phyloP scores from a whole-genome alignment of 345 rosid species.

The Eucalyptus marginata region DNA sequence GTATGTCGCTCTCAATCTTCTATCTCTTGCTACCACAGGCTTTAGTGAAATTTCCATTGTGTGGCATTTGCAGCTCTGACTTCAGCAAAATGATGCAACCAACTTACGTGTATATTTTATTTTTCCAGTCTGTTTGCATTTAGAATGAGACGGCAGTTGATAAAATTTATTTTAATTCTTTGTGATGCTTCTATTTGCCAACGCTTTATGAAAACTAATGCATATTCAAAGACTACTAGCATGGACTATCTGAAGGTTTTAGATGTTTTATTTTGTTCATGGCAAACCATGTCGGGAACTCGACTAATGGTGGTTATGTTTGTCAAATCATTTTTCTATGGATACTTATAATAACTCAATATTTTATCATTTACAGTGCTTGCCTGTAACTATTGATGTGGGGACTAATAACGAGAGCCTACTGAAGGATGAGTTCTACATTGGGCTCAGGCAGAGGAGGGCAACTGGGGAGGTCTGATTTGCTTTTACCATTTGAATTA shows the following conservation, averaged over 20 bases:
- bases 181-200: neutral
- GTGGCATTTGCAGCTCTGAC: neutral
- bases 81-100: neutral
- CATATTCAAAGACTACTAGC: neutral
- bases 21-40: neutral
- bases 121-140: neutral
- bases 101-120: neutral
- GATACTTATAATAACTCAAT: neutral
- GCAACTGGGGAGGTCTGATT: constrained; percentile 80
- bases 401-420: constrained; percentile 90
- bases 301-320: neutral
- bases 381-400: constrained; percentile 92
- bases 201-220: neutral
- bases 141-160: neutral
- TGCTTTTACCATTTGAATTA: neutral
- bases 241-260: neutral
- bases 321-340: neutral
- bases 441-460: constrained; percentile 88
- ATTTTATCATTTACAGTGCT: constrained; percentile 52
- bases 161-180: neutral
- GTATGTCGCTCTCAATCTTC: neutral
- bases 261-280: neutral
- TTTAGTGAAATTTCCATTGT: neutral
- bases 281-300: neutral
- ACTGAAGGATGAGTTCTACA: constrained; percentile 83